phyloP scores from a whole-genome alignment of 441 rosid species.

The Theobroma grandiflorum region DNA sequence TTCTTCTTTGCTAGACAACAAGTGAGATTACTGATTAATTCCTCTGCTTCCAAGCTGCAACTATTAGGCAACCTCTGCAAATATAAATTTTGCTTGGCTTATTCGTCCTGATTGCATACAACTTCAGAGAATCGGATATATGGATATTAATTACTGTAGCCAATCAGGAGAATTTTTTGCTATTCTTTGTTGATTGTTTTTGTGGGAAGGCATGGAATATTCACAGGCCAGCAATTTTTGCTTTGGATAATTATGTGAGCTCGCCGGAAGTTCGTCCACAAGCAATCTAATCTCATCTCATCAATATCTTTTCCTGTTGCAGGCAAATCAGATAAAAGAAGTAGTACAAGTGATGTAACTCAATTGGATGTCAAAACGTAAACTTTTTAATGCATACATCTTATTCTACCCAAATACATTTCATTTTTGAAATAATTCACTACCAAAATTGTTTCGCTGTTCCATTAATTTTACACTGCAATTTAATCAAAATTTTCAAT shows the following conservation, averaged over 20 bases:
- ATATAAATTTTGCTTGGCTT: not conserved
- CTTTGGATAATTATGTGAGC: not conserved
- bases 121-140: not conserved
- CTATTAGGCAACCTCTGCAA: not conserved
- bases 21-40: too few relatives aligned
- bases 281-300: not conserved
- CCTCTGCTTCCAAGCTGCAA: too few relatives aligned
- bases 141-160: too few relatives aligned
- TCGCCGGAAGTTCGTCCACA: not conserved
- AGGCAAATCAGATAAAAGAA: slow-evolving; percentile 69
- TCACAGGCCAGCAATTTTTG: not conserved
- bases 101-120: not conserved
- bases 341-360: slow-evolving; percentile 47
- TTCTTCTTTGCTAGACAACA: not conserved
- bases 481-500: slow-evolving; percentile 11
- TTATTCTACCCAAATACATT: not conserved
- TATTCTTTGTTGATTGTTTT: not conserved
- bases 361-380: slow-evolving; percentile 69
- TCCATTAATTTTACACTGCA: slow-evolving; percentile 7
- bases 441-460: not conserved
- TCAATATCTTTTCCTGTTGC: slow-evolving; percentile 33
- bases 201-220: not conserved
- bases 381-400: not conserved
- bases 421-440: not conserved
- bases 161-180: too few relatives aligned